These are phyloP conservation scores for Cyberlindnera lachancei DNA, from an alignment of 805 yeast species.

Conservation along the genomic window DNA sequence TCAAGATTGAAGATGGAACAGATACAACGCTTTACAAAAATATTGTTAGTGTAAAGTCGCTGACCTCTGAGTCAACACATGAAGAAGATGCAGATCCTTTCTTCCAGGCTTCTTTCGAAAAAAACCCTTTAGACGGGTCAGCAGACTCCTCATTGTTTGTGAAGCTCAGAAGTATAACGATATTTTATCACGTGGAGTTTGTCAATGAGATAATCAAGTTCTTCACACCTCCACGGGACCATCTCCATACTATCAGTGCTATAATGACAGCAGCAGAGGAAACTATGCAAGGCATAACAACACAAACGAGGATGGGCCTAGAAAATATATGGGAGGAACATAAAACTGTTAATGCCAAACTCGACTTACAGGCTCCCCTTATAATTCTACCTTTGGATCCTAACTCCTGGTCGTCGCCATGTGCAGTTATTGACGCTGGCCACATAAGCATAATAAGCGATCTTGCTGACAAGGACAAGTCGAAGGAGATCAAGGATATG, in stretches of 20 bases:
- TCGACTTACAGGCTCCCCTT: slow-evolving; percentile 91
- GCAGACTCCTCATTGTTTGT: slow-evolving; percentile 77
- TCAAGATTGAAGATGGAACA: slow-evolving; percentile 84
- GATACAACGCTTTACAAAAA: slow-evolving; percentile 74
- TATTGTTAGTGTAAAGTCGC: slow-evolving; percentile 74
- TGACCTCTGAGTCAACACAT: slow-evolving; percentile 33
- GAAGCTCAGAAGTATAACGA: slow-evolving; percentile 77
- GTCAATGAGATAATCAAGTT: slow-evolving; percentile 68
- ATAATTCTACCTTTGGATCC: slow-evolving; percentile 82
- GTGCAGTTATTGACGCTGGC: slow-evolving; percentile 92
- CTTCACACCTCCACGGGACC: slow-evolving; percentile 81
- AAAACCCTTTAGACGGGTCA: slow-evolving; percentile 73
- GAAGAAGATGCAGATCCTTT: slow-evolving; percentile 47
- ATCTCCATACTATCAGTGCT: slow-evolving; percentile 82
- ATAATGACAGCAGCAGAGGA: slow-evolving; percentile 92
- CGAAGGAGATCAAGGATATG: slow-evolving; percentile 63
- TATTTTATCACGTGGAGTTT: slow-evolving; percentile 81
- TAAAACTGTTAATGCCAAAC: slow-evolving; percentile 74
- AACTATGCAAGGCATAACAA: slow-evolving; percentile 83
- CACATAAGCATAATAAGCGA: slow-evolving; percentile 82
- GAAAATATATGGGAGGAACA: slow-evolving; percentile 94
- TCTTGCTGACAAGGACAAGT: slow-evolving; percentile 59
- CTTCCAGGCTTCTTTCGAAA: slow-evolving; percentile 75
- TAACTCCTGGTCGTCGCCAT: slow-evolving; percentile 72
- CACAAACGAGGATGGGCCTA: slow-evolving; percentile 84